Percentiles rank a stretch among this genome's conserved stretches.
These are phyloP conservation scores for Aspergillus piperis DNA, from an alignment of 2,329 filamentous ascomycete species.

Conservation along the genomic window DNA sequence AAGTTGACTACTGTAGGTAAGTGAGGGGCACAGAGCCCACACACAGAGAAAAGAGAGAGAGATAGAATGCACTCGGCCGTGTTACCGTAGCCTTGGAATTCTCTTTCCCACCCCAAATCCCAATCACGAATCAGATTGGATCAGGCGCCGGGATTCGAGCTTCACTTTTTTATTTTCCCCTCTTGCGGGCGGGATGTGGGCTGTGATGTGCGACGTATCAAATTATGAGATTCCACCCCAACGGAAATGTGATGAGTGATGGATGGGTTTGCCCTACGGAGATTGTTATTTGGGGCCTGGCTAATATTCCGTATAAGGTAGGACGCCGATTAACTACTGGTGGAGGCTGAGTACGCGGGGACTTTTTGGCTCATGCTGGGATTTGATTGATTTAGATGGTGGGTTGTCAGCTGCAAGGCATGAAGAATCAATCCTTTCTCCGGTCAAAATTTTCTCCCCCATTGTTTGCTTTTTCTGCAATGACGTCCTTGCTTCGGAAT, in stretches of 20 bases:
- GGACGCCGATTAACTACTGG: not conserved
- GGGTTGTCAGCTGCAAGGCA: constrained; percentile 1
- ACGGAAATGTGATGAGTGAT: not conserved
- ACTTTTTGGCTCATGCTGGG: not conserved
- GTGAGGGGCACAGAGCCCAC: not conserved
- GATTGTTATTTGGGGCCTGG: not conserved
- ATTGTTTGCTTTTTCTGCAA: not conserved
- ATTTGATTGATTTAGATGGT: not conserved
- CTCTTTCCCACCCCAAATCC: not conserved
- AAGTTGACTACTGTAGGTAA: not conserved
- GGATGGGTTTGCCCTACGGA: not conserved
- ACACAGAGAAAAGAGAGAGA: not conserved
- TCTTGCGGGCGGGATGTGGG: not conserved
- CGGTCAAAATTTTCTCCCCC: not conserved
- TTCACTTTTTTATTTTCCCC: not conserved
- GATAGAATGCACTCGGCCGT: not conserved
- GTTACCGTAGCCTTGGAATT: not conserved
- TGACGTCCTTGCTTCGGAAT: not conserved
- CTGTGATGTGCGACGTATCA: not conserved
- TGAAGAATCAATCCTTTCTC: not conserved
- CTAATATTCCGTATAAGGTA: not conserved
- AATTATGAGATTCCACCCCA: not conserved
- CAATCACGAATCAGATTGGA: not conserved
- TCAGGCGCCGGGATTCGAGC: not conserved
- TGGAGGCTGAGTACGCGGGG: not conserved